Evolutionary conservation across 371 early-diverging fungal species (phyloP).

Genomic region (Conidiobolus incongruus): DNA sequence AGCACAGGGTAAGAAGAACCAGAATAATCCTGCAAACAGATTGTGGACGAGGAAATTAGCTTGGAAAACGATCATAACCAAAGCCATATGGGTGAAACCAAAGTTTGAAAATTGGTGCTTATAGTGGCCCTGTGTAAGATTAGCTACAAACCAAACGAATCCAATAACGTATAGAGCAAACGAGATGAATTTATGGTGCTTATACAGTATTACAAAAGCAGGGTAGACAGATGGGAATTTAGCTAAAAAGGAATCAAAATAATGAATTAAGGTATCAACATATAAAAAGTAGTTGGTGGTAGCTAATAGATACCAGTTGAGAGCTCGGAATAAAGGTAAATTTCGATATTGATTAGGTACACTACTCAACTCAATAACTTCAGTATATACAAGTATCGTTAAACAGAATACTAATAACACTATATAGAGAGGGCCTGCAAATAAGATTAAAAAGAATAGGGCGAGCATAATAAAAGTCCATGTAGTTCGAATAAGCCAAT

Average conservation of each 20-base stretch:
- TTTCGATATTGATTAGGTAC: slow-evolving; percentile 62
- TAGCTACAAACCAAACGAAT: slow-evolving; percentile 81
- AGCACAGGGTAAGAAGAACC: slow-evolving; percentile 79
- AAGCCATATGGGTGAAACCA: slow-evolving; percentile 89
- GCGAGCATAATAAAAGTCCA: slow-evolving; percentile 79
- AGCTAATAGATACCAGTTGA: slow-evolving; percentile 78
- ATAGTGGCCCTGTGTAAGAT: slow-evolving; percentile 73
- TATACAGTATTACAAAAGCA: no score
- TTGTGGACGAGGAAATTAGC: slow-evolving; percentile 89
- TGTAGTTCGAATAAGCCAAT: slow-evolving; percentile 54
- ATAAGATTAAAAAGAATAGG: slow-evolving; percentile 53
- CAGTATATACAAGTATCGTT: slow-evolving; percentile 59
- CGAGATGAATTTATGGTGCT: slow-evolving; percentile 85
- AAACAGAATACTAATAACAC: slow-evolving; percentile 64
- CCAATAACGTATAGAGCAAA: slow-evolving; percentile 72
- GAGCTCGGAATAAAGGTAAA: slow-evolving; percentile 75
- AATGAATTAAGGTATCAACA: slow-evolving; percentile 76
- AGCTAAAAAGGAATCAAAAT: slow-evolving; percentile 50
- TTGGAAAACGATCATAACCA: slow-evolving; percentile 69
- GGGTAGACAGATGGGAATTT: slow-evolving; percentile 63
- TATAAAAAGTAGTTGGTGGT: slow-evolving; percentile 81
- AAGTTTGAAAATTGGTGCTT: slow-evolving; percentile 83
- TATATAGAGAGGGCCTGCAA: slow-evolving; percentile 52
- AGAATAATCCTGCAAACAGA: slow-evolving; percentile 93
- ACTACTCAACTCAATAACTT: slow-evolving; percentile 74